phyloP scores from a whole-genome alignment of 805 yeast species.

The Candida glaebosa region DNA sequence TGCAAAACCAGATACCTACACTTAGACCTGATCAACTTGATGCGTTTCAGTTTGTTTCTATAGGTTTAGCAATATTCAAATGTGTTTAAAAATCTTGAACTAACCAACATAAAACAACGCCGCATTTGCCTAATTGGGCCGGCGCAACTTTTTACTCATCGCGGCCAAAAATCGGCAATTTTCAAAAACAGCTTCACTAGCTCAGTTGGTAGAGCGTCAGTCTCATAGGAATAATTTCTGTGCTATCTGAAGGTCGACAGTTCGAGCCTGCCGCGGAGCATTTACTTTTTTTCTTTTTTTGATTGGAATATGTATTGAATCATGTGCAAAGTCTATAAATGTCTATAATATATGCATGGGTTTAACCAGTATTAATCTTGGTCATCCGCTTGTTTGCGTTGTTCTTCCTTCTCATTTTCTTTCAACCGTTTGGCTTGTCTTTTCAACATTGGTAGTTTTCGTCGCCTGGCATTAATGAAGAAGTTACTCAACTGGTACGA shows the following conservation, averaged over 20 bases:
- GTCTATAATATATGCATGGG: too few relatives aligned
- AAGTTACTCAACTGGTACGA: not conserved
- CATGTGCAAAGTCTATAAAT: too few relatives aligned
- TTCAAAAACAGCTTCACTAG: constrained; percentile 24
- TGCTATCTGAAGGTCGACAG: constrained; percentile 46
- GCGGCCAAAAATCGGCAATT: too few relatives aligned
- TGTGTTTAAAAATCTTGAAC: too few relatives aligned
- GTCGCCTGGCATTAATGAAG: not conserved
- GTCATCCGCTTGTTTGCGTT: not conserved
- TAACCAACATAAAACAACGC: too few relatives aligned
- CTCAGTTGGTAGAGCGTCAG: constrained; percentile 25
- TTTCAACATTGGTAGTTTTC: not conserved
- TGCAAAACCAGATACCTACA: too few relatives aligned
- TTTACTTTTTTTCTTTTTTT: constrained; percentile 11
- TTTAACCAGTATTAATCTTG: not conserved
- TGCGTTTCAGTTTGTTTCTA: too few relatives aligned
- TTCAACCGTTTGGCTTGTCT: not conserved
- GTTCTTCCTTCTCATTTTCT: too few relatives aligned
- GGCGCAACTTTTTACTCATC: too few relatives aligned
- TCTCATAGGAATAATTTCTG: constrained; percentile 19
- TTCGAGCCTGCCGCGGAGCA: constrained; percentile 48
- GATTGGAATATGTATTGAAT: not conserved
- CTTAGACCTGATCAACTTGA: too few relatives aligned
- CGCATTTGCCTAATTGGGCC: too few relatives aligned
- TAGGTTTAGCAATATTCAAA: too few relatives aligned